Conservation (phyloP, 805 yeast species). For the Saccharomyces kudriavzevii region DNA sequence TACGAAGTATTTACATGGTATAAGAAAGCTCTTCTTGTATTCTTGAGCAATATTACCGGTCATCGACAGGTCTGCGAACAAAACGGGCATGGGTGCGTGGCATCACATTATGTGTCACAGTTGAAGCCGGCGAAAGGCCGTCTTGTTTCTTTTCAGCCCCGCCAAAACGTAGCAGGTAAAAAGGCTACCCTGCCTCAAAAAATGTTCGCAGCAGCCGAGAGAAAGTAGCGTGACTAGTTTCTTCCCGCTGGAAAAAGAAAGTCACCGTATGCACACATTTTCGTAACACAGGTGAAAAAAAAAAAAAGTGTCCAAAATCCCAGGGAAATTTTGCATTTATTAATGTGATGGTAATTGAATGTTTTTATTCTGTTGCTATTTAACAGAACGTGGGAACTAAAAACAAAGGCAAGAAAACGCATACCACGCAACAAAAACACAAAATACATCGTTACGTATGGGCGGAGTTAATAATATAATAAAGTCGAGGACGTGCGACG, state of each 20-base stretch:
- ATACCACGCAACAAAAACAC: not conserved
- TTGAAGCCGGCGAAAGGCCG: no score
- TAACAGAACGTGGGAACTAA: not conserved
- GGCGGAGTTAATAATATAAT: conserved; percentile 6
- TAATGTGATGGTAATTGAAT: not conserved
- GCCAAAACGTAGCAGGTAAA: not conserved
- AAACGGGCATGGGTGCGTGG: no score
- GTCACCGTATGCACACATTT: not conserved
- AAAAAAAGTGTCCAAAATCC: not conserved
- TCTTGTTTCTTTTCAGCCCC: not conserved
- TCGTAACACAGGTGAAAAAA: not conserved
- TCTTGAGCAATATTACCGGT: no score
- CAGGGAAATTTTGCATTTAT: not conserved
- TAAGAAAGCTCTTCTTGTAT: no score
- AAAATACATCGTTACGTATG: conserved; percentile 1
- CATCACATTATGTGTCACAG: not conserved
- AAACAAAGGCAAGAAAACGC: not conserved
- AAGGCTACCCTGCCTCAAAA: not conserved
- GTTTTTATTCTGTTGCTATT: not conserved
- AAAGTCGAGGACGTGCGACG: conserved; percentile 5
- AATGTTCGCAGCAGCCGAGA: not conserved
- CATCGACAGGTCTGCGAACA: no score
- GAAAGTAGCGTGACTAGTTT: not conserved
- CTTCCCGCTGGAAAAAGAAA: not conserved
- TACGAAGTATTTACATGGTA: no score